Base-by-base conservation (phyloP, 75 land plant genomes). In the Selaginella moellendorffii region DNA sequence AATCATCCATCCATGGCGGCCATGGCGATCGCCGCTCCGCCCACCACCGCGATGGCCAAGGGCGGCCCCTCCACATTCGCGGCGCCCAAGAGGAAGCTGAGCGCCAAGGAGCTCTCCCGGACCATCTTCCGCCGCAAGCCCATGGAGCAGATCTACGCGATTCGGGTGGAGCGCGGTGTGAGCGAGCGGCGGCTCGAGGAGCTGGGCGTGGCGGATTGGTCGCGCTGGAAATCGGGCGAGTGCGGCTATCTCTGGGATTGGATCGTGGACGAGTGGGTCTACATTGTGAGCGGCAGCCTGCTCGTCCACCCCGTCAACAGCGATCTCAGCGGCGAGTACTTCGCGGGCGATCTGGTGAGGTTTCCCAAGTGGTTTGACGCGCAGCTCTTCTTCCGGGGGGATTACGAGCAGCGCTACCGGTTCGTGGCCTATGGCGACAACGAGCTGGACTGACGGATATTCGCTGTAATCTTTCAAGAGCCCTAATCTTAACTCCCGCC, bases 301-400 rank as follows among this genome's bases (percentile, higher is more conserved):
- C 63, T 74, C 23, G 96, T 93, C 28, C 79, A 79, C 19, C 96
- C 98, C 21, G 82, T 80, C 64, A 91, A 79, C 2, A 54, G 59
- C 56, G 63, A 81, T 28, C 61, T 68, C 23, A 72, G 65, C 68
- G 74, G 83, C 77, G 51, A 64, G 0, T 93, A 85, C 76, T 71
- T 78, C 30, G 90, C 84, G 8, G 98, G 98, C 0, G 98, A 93
- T 66, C 79, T 88, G 9, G 85, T 93, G n/a, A 66, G 96, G 17
- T 93, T 83, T 62, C 98, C 98, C 58, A 93, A 93, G 72, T 93
- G 98, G 98, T 79, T 93, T 24, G 80, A 71, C 53, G 98, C 90
- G 30, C 76, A 76, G 26, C 79, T 93, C 60, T 72, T 28, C 61
- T 87, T 88, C 54, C 75, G 81, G 29, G 96, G 74, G 18, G 81